phyloP scores from a whole-genome alignment of 2,329 filamentous ascomycete species.

The Trichocomaceae sp. region DNA sequence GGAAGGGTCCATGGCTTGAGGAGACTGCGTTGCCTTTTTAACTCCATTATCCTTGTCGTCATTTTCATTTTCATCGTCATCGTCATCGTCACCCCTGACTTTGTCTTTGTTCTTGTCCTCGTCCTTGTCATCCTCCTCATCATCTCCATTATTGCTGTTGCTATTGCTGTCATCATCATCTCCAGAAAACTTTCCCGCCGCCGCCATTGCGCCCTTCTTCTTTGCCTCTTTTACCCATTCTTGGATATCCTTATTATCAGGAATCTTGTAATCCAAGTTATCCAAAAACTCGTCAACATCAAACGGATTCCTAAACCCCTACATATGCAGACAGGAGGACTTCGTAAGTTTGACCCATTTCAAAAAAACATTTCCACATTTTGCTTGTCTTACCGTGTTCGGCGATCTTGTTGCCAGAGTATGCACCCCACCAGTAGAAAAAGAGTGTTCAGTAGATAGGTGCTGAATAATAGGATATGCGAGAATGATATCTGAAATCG shows the following conservation, averaged over 20 bases:
- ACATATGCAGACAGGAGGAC: not conserved
- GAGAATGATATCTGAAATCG: not conserved
- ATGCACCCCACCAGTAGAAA: not conserved
- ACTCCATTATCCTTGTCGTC: not conserved
- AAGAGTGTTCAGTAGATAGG: not conserved
- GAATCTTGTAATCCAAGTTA: constrained; percentile 9
- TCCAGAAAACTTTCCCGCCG: not conserved
- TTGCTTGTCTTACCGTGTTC: constrained; percentile 1
- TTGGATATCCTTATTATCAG: constrained; percentile 10
- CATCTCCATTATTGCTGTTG: not conserved
- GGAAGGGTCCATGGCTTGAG: not conserved
- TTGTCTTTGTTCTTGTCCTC: not conserved
- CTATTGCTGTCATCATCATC: not conserved
- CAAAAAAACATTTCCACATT: not conserved
- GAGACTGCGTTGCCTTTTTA: not conserved
- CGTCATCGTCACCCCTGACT: not conserved
- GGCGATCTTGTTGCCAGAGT: not conserved
- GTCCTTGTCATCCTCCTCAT: not conserved
- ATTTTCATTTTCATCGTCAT: not conserved
- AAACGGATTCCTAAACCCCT: constrained; percentile 11
- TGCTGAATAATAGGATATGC: constrained; percentile 4
- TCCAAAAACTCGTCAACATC: constrained; percentile 8
- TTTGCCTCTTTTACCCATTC: constrained; percentile 3
- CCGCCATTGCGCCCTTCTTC: constrained; percentile 11
- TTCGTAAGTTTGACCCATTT: not conserved